Evolutionary conservation across 208 protist genomes (phyloP).

Genomic region (Crithidia sp.): DNA sequence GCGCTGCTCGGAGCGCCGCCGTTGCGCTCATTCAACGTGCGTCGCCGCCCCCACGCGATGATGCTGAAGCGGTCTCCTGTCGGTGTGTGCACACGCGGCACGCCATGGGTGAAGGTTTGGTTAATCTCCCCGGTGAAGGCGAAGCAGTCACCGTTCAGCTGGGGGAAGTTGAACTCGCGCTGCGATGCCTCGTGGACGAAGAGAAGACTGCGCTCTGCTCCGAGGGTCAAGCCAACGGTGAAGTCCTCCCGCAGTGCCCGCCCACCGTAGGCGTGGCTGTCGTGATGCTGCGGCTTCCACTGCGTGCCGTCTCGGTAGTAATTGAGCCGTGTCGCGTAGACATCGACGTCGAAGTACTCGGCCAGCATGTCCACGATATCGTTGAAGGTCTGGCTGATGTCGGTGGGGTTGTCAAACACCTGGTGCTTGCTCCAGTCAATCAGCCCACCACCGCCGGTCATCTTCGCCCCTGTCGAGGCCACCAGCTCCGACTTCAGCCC

Average conservation of each 20-base stretch:
- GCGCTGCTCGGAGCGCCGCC: constrained; percentile 45
- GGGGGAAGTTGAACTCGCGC: constrained; percentile 90
- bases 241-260: constrained; percentile 85
- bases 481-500: constrained; percentile 76
- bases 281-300: constrained; percentile 95
- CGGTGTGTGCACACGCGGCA: constrained; percentile 75
- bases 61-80: constrained; percentile 89
- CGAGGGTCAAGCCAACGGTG: constrained; percentile 91
- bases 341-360: constrained; percentile 91
- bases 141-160: constrained; percentile 93
- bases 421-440: constrained; percentile 94
- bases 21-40: constrained; percentile 81
- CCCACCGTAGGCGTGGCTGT: constrained; percentile 92
- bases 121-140: constrained; percentile 93
- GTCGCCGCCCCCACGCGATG: constrained; percentile 89
- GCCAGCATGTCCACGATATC: constrained; percentile 84
- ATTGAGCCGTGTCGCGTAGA: constrained; percentile 92
- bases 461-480: constrained; percentile 58
- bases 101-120: constrained; percentile 87
- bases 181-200: constrained; percentile 90
- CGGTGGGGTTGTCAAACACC: constrained; percentile 90
- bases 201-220: constrained; percentile 78
- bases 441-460: constrained; percentile 61
- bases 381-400: constrained; percentile 86
- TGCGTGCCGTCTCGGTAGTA: constrained; percentile 91